phyloP scores from a whole-genome alignment of 805 yeast species.

The Wickerhamiella occidentalis region DNA sequence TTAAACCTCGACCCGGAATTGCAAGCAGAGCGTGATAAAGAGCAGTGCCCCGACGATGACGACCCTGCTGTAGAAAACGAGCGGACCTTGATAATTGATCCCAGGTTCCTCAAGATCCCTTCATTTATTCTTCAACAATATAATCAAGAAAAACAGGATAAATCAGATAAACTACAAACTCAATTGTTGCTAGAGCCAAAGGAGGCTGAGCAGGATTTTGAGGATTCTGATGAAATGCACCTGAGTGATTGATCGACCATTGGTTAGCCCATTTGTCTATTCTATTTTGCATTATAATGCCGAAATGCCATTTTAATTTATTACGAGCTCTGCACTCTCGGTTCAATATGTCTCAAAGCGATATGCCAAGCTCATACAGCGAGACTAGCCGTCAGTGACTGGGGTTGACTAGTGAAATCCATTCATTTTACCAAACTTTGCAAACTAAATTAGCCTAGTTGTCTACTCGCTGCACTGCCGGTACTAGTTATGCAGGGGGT shows the following conservation, averaged over 20 bases:
- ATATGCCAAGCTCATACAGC: too few species aligned
- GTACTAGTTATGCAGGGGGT: too few species aligned
- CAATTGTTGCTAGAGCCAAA: not conserved
- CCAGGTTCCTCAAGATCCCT: conserved; percentile 1
- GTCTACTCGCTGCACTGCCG: too few species aligned
- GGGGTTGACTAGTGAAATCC: too few species aligned
- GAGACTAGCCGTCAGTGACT: too few species aligned
- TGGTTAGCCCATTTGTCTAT: not conserved
- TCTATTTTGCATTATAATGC: too few species aligned
- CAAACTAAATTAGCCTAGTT: too few species aligned
- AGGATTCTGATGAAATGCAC: not conserved
- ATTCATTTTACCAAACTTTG: too few species aligned
- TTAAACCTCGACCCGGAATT: not conserved
- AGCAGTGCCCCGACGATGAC: not conserved
- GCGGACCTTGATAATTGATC: conserved; percentile 3
- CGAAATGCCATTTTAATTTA: not conserved
- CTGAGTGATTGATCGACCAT: not conserved
- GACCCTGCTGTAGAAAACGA: not conserved
- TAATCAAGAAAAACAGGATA: not conserved
- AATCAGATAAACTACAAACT: not conserved
- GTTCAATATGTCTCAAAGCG: too few species aligned
- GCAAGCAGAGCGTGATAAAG: not conserved
- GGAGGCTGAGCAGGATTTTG: not conserved
- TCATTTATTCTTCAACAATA: not conserved
- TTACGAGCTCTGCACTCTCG: not conserved